Evolutionary conservation across 306 rosid species (phyloP).

Genomic region (Glycyrrhiza uralensis): DNA sequence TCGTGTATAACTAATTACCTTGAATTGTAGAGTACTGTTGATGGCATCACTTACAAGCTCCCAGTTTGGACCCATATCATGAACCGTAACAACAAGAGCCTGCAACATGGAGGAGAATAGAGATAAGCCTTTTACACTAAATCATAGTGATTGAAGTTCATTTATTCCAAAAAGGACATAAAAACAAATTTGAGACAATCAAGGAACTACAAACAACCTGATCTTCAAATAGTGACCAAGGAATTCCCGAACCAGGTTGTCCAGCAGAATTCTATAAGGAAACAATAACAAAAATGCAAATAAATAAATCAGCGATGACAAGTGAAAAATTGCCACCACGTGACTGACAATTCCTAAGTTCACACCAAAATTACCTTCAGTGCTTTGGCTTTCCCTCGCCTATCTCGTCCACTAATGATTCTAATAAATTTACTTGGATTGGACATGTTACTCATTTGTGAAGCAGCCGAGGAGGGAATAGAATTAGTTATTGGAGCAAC

Average conservation of each 20-base stretch:
- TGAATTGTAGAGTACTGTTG: conserved; percentile 80
- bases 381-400: conserved; percentile 70
- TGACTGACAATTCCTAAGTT: conserved; percentile 3
- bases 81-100: conserved; percentile 98
- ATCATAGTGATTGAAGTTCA: not conserved
- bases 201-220: conserved; percentile 58
- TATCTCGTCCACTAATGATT: conserved; percentile 88
- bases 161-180: conserved; percentile 3
- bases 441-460: conserved; percentile 92
- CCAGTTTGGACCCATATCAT: conserved; percentile 99
- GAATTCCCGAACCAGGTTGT: conserved; percentile 80
- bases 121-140: conserved; percentile 5
- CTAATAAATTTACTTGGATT: conserved; percentile 78
- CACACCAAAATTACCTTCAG: conserved; percentile 60
- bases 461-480: conserved; percentile 90
- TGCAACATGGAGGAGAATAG: conserved; percentile 31
- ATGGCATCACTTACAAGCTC: conserved; percentile 96
- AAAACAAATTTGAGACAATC: not conserved
- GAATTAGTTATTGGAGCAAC: conserved; percentile 64
- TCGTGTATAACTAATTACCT: conserved; percentile 51
- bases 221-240: conserved; percentile 92
- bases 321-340: conserved; percentile 8
- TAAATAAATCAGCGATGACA: conserved; percentile 14
- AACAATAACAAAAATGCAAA: not conserved
- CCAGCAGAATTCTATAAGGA: conserved; percentile 58